Evolutionary conservation across 1,139 yeast genomes (phyloP), one percentile per base, ranked within the genome.

Genomic region (Komagataea norvegica): DNA sequence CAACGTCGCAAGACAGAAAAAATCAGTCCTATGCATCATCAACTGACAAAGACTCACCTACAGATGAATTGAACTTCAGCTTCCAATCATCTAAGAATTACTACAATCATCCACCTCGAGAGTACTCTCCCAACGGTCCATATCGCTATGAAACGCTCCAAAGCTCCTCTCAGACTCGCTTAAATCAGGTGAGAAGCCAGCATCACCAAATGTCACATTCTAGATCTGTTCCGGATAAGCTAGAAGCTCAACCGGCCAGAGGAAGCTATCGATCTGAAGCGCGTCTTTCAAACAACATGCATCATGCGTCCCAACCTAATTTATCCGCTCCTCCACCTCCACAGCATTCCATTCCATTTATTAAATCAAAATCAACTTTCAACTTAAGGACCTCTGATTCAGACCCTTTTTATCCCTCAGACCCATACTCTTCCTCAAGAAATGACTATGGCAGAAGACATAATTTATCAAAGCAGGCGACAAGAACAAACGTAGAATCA

Each of bases 31-130:
- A 16, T n/a, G 24, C 9, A 9, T 28, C 31, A 14, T 5, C 11
- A 8, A 10, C 15, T 5, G 16, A 8, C 4, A 10, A 15, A 10
- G n/a, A 20, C 7, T n/a, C 31, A 5, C 28, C 34, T 8, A 42
- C 37, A 5, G 51, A 51, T 11, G 55, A 51, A 9, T 19, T 53
- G 35, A 43, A 45, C 25, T 53, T 53, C 46, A 51, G 55, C 30
- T 53, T 52, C 31, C 54, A 47, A 25, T 48, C 54, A 1, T 51
- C 56, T 2, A 34, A 38, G 22, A 41, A 37, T 16, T 45, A 47
- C 40, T 53, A 53, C 37, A 29, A 30, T 4, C 32, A 34, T 6
- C n/a, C 31, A 2, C 35, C 16, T 6, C 33, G 36, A 8, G 16
- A 22, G 4, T 25, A 25, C 19, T 25, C 37, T 11, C 46, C 45